Base-by-base conservation (phyloP, 192 early-diverging fungal species). In the Umbelopsis vinacea region DNA sequence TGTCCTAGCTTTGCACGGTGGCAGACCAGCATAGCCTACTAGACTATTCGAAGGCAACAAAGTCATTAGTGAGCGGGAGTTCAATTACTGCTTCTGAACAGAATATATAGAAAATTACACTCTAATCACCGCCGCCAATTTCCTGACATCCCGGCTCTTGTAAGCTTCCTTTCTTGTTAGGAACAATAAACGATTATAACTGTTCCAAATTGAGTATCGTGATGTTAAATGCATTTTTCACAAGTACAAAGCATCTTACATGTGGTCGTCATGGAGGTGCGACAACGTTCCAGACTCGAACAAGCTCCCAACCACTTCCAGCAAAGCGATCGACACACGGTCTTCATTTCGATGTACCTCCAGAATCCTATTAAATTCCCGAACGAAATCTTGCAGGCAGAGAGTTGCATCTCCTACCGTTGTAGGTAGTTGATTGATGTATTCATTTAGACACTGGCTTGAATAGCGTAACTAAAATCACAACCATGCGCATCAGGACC, bases 231-330 rank as follows among this genome's bases (percentile, higher is more conserved):
- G 69, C 63, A 76, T n/a, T 73, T 67, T 35, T 50, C 67, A 38
- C 43, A 46, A n/a, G 8, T 21, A 72, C 12, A 37, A 17, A 19
- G 14, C 4, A 60, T 69, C 74, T 79, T 77, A 76, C 82, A 74
- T 35, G 73, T 71, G 66, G 69, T 78, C 73, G 79, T 77, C 68
- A 68, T 29, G 21, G 4, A 82, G 37, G 45, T 73, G 73, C 66
- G 55, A 66, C 52, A 81, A 76, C 19, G 67, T 76, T 33, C 76
- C 90, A 63, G 79, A 77, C 68, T 86, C 88, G 71, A 93, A 80
- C 17, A 92, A 74, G 66, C 92, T 71, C 67, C 91, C 91, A 22
- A 92, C 57, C 0, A 88, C 86, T 60, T 92, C 91, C 33, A 94
- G 60, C 29, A 92, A 69, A 9, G 92, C 90, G 2, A 89, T 74